Conservation (phyloP, 2,329 filamentous ascomycete genomes). For the Fusarium nygamai region DNA sequence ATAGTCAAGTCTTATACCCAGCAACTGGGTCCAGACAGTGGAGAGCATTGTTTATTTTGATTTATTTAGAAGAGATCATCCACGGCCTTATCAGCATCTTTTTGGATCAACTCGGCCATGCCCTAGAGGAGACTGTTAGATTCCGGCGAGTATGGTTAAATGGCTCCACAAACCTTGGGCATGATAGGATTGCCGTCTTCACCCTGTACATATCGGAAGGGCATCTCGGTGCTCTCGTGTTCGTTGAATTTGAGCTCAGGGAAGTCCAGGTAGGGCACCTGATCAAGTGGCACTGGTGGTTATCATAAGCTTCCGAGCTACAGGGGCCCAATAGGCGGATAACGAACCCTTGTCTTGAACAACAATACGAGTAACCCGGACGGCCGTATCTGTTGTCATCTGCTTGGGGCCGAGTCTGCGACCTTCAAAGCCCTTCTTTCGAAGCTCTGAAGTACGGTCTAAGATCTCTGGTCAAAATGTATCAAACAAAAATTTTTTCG, state of each 20-base stretch:
- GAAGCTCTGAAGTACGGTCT: slow-evolving; percentile 96
- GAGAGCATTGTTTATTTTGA: neutral
- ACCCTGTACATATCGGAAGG: slow-evolving; percentile 91
- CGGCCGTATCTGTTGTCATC: slow-evolving; percentile 98
- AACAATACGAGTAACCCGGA: slow-evolving; percentile 90
- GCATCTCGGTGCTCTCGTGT: slow-evolving; percentile 96
- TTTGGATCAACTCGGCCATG: slow-evolving; percentile 93
- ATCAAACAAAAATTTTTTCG: neutral
- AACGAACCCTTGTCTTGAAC: slow-evolving; percentile 81
- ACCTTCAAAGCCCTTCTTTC: slow-evolving; percentile 91
- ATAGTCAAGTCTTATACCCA: neutral
- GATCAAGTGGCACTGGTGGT: slow-evolving; percentile 73
- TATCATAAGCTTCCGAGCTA: slow-evolving; percentile 15
- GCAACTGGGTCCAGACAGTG: neutral
- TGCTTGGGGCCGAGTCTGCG: slow-evolving; percentile 90
- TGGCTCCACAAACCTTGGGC: slow-evolving; percentile 72
- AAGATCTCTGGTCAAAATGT: slow-evolving; percentile 18
- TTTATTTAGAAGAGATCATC: slow-evolving; percentile 76
- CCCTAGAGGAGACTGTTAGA: slow-evolving; percentile 65
- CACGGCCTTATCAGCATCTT: slow-evolving; percentile 92
- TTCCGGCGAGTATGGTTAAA: neutral
- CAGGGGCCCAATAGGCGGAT: neutral
- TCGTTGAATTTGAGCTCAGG: slow-evolving; percentile 91
- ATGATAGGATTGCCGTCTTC: slow-evolving; percentile 83
- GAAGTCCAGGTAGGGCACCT: slow-evolving; percentile 85